Percentiles rank a stretch among this genome's conserved stretches.
phyloP scores from a whole-genome alignment of 2,329 filamentous ascomycete genomes.

The Fusarium pseudograminearum region DNA sequence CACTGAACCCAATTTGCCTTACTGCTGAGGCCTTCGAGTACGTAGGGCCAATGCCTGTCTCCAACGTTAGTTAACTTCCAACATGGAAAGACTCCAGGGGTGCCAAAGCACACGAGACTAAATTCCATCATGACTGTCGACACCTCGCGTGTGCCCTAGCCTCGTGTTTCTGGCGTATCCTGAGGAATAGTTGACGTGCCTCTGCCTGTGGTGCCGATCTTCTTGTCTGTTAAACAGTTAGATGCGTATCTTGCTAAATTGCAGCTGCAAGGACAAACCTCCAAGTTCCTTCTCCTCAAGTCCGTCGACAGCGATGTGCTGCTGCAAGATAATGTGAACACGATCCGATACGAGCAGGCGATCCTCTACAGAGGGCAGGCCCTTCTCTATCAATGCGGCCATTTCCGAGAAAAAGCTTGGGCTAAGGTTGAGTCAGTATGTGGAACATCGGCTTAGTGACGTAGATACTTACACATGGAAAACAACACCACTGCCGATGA shows the following conservation, averaged over 20 bases:
- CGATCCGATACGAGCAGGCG: slow-evolving; percentile 31
- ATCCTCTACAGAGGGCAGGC: slow-evolving; percentile 12
- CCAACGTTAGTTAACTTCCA: slow-evolving; percentile 1
- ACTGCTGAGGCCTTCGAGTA: slow-evolving; percentile 1
- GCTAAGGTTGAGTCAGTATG: neutral
- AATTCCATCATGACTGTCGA: neutral
- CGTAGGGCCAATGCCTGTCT: slow-evolving; percentile 10
- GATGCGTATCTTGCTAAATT: neutral
- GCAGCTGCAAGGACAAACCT: slow-evolving; percentile 7
- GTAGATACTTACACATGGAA: slow-evolving; percentile 19
- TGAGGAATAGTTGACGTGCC: neutral
- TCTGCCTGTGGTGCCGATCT: slow-evolving; percentile 21
- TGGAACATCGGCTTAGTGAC: neutral
- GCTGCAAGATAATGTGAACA: slow-evolving; percentile 23
- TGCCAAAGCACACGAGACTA: slow-evolving; percentile 8
- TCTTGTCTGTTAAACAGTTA: slow-evolving; percentile 16
- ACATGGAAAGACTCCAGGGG: neutral
- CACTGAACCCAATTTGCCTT: neutral
- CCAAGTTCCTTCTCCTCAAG: slow-evolving; percentile 33
- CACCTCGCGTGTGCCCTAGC: neutral
- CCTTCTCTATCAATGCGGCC: slow-evolving; percentile 12
- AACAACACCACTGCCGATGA: slow-evolving; percentile 17
- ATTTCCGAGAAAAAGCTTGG: slow-evolving; percentile 30
- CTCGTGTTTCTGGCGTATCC: neutral
- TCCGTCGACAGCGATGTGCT: slow-evolving; percentile 28